These are phyloP conservation scores for Botryosphaeria agaves DNA, from an alignment of 2,329 filamentous ascomycete species.

Conservation along the genomic window DNA sequence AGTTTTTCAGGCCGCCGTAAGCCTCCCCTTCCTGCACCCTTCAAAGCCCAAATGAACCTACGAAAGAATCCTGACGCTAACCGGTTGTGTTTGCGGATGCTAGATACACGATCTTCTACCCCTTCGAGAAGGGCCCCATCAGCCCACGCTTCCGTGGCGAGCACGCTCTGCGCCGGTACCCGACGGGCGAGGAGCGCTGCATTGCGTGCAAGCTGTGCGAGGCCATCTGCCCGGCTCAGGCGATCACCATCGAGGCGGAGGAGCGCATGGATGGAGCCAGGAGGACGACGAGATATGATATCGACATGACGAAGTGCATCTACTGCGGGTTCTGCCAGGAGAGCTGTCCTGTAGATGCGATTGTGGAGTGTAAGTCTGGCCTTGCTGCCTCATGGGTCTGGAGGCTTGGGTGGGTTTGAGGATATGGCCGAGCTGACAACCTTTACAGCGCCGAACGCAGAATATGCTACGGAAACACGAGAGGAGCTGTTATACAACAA, in stretches of 20 bases:
- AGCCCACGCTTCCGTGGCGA: slow-evolving; percentile 96
- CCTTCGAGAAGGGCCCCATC: slow-evolving; percentile 97
- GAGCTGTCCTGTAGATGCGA: slow-evolving; percentile 95
- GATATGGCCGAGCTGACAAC: slow-evolving; percentile 2
- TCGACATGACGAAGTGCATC: slow-evolving; percentile 99
- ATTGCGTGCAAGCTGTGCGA: slow-evolving; percentile 99
- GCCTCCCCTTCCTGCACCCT: slow-evolving; percentile 1
- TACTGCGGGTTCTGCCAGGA: slow-evolving; percentile 99
- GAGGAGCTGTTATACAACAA: slow-evolving; percentile 98
- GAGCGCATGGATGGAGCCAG: slow-evolving; percentile 92
- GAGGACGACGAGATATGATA: slow-evolving; percentile 93
- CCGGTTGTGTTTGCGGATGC: neutral
- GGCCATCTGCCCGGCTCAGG: slow-evolving; percentile 92
- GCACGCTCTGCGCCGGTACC: slow-evolving; percentile 90
- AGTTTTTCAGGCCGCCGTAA: slow-evolving; percentile 96
- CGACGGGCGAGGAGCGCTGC: slow-evolving; percentile 94
- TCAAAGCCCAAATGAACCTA: neutral
- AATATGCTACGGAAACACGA: slow-evolving; percentile 61
- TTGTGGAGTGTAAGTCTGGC: slow-evolving; percentile 45
- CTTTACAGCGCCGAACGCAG: slow-evolving; percentile 44
- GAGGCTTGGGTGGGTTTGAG: too few species aligned
- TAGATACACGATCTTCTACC: slow-evolving; percentile 97
- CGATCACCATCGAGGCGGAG: slow-evolving; percentile 97
- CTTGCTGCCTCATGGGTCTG: neutral
- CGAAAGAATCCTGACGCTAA: too few species aligned